Evolutionary conservation across 306 rosid genomes (phyloP).

Genomic region (Lathyrus tuberosus): DNA sequence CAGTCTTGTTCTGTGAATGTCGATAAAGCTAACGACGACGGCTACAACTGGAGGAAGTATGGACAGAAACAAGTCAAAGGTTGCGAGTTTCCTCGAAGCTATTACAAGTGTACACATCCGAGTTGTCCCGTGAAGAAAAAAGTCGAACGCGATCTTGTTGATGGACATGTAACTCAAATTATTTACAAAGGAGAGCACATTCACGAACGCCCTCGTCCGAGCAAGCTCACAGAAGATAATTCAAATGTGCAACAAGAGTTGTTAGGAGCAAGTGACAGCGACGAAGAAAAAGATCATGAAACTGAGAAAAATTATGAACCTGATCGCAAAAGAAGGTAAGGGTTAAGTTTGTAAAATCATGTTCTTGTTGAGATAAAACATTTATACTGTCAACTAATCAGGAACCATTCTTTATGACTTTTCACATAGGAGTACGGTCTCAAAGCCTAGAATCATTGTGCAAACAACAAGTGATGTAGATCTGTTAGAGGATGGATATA

Average conservation of each 20-base stretch:
- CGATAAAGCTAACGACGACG: constrained; percentile 73
- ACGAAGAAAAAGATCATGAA: constrained; percentile 65
- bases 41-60: constrained; percentile 84
- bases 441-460: constrained; percentile 82
- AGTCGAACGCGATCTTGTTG: constrained; percentile 75
- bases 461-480: constrained; percentile 90
- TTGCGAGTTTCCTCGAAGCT: constrained; percentile 78
- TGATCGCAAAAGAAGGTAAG: constrained; percentile 68
- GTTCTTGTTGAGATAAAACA: not conserved
- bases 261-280: constrained; percentile 71
- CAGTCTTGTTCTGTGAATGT: constrained; percentile 48
- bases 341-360: not conserved
- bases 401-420: not conserved
- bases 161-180: constrained; percentile 78
- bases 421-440: constrained; percentile 62
- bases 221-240: constrained; percentile 53
- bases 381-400: too few species aligned
- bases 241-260: constrained; percentile 38
- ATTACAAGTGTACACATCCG: constrained; percentile 74
- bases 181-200: constrained; percentile 82
- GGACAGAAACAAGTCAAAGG: constrained; percentile 92
- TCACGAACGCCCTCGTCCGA: constrained; percentile 61
- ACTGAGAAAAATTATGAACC: constrained; percentile 64
- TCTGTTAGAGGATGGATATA: constrained; percentile 81
- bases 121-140: constrained; percentile 82